phyloP scores from a whole-genome alignment of 2,329 filamentous ascomycete genomes.

The Cladosporium sp. region DNA sequence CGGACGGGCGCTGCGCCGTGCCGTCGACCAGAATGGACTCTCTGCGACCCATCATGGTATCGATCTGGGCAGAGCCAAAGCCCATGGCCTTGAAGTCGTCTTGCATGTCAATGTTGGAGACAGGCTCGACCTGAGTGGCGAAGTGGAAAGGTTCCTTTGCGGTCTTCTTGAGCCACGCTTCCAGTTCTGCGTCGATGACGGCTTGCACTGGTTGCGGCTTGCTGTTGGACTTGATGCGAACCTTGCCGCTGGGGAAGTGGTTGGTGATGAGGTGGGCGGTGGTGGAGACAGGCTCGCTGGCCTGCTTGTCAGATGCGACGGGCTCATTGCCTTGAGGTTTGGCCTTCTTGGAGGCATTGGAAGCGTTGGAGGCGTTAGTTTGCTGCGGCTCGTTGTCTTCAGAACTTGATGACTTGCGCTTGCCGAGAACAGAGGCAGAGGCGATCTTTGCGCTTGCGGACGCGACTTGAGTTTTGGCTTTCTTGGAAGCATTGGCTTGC shows the following conservation, averaged over 20 bases:
- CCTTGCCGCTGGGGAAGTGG: conserved; percentile 14
- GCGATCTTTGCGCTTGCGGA: too few species aligned
- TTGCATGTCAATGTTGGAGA: not conserved
- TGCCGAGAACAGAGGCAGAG: not conserved
- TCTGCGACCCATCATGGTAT: not conserved
- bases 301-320: conserved; percentile 16
- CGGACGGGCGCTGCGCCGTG: not conserved
- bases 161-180: not conserved
- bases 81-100: conserved; percentile 13
- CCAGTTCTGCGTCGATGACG: not conserved
- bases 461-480: too few species aligned
- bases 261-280: conserved; percentile 13
- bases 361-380: too few species aligned
- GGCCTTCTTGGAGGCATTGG: too few species aligned
- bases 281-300: conserved; percentile 9
- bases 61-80: not conserved
- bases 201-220: not conserved
- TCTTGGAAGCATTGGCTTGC: too few species aligned
- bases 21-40: not conserved
- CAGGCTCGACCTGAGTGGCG: not conserved
- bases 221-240: conserved; percentile 1
- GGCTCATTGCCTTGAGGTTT: too few species aligned
- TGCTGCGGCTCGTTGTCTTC: too few species aligned
- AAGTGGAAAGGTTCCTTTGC: not conserved
- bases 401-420: not conserved